Percentiles rank a stretch among this genome's conserved stretches.
These are phyloP conservation scores for Chrysophaeum taylorii DNA, from an alignment of 352 stramenopile genomes.

Conservation along the genomic window DNA sequence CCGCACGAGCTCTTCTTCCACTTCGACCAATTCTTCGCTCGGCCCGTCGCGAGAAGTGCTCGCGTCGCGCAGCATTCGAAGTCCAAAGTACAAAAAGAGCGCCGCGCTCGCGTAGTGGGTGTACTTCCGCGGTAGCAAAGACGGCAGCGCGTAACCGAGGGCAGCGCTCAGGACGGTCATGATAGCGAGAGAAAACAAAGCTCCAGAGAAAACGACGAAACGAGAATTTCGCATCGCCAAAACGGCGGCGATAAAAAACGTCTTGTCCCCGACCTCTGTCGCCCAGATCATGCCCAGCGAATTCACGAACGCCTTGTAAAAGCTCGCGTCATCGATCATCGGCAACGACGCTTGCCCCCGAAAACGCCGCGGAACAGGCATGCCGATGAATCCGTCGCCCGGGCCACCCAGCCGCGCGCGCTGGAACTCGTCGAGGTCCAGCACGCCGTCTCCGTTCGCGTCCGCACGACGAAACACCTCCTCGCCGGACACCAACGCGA, in stretches of 20 bases:
- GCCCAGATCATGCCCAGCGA: slow-evolving; percentile 89
- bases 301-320: too few species aligned
- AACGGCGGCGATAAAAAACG: slow-evolving; percentile 96
- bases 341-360: too few species aligned
- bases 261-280: slow-evolving; percentile 98
- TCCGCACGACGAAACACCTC: too few species aligned
- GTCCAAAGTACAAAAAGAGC: slow-evolving; percentile 91
- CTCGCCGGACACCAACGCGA: too few species aligned
- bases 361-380: too few species aligned
- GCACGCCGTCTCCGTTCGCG: too few species aligned
- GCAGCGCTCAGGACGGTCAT: slow-evolving; percentile 90
- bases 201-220: slow-evolving; percentile 87
- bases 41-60: slow-evolving; percentile 47
- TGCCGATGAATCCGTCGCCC: too few species aligned
- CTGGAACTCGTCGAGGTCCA: too few species aligned
- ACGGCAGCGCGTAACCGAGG: slow-evolving; percentile 75
- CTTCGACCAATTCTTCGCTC: slow-evolving; percentile 66
- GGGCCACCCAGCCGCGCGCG: too few species aligned
- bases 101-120: slow-evolving; percentile 90
- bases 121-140: slow-evolving; percentile 77
- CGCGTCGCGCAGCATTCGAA: slow-evolving; percentile 77
- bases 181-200: slow-evolving; percentile 77
- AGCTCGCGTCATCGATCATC: too few species aligned
- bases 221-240: slow-evolving; percentile 90
- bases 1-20: slow-evolving; percentile 61